Conservation (phyloP, 495 filamentous ascomycete species). For the Podospora pseudocomata region DNA sequence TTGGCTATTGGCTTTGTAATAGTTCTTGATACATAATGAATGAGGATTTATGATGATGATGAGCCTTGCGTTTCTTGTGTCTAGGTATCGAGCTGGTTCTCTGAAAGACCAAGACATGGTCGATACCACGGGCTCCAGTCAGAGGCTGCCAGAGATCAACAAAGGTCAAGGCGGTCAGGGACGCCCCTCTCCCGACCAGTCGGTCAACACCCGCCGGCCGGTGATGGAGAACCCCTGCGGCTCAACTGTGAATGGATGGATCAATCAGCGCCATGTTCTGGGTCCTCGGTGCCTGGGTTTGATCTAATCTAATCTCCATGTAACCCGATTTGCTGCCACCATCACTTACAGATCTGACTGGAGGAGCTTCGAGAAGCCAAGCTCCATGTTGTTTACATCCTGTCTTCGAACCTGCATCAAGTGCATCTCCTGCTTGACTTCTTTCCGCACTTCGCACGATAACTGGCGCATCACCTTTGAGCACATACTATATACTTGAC, state of each 20-base stretch:
- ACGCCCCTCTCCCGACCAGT: not conserved
- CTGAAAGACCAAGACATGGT: too few species aligned
- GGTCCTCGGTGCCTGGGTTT: not conserved
- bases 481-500: not conserved
- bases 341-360: conserved; percentile 5
- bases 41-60: conserved; percentile 4
- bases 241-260: not conserved
- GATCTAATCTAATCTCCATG: conserved; percentile 23
- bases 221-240: not conserved
- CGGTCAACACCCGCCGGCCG: not conserved
- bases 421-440: not conserved
- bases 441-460: not conserved
- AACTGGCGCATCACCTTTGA: not conserved
- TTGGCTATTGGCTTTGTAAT: not conserved
- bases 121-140: too few species aligned
- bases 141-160: not conserved
- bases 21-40: conserved; percentile 2
- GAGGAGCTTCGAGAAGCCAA: not conserved
- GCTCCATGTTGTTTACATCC: not conserved
- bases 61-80: not conserved
- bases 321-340: conserved; percentile 16
- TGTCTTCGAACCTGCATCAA: not conserved
- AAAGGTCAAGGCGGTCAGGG: not conserved
- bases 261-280: conserved; percentile 4
- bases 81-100: not conserved